Conservation (phyloP, 202 grass and related monocot species). For the Elaeis oleifera region DNA sequence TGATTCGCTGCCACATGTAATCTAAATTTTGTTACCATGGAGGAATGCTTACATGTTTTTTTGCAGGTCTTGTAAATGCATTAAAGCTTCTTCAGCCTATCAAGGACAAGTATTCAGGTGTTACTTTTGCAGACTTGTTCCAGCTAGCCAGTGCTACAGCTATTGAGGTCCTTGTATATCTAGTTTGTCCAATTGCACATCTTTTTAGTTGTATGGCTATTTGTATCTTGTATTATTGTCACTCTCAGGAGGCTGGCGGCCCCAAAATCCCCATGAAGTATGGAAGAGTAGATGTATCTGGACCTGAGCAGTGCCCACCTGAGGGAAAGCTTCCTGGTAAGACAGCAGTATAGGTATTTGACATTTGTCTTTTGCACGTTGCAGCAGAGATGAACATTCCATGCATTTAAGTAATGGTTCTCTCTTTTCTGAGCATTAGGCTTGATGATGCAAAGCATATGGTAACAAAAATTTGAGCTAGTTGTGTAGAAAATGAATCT, state of each 20-base stretch:
- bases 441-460: too few species aligned
- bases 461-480: too few species aligned
- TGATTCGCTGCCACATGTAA: neutral
- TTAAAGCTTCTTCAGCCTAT: conserved; percentile 89
- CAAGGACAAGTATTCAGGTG: conserved; percentile 63
- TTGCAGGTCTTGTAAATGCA: conserved; percentile 84
- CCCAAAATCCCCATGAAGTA: conserved; percentile 92
- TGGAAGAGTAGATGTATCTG: conserved; percentile 74
- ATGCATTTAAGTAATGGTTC: too few species aligned
- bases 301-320: conserved; percentile 82
- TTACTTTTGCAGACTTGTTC: conserved; percentile 85
- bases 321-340: conserved; percentile 96
- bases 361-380: too few species aligned
- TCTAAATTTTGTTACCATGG: conserved; percentile 4
- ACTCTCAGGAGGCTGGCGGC: conserved; percentile 71
- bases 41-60: neutral
- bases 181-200: conserved; percentile 8
- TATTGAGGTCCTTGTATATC: conserved; percentile 61
- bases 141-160: conserved; percentile 95
- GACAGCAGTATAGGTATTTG: neutral
- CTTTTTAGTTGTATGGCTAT: conserved; percentile 1
- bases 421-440: too few species aligned
- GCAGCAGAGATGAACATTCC: too few species aligned
- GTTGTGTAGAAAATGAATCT: too few species aligned
- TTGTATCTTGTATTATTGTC: conserved; percentile 22